A percentile compares a stretch with the other conserved stretches of the same genome.
These are phyloP conservation scores for Saccharomyces uvarum DNA, from an alignment of 1,139 yeast species.

Conservation along the genomic window DNA sequence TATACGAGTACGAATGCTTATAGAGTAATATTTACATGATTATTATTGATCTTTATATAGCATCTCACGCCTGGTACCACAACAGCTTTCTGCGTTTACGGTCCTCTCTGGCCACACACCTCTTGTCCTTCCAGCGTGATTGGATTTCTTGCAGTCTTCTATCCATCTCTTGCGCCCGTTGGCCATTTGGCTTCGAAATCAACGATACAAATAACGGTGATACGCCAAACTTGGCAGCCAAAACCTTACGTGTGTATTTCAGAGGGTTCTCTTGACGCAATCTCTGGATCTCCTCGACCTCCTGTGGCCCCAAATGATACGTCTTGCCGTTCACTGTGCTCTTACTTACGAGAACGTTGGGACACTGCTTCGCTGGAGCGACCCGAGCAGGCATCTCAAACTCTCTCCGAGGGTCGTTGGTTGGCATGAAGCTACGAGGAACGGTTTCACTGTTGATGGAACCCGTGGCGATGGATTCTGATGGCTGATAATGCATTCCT, in stretches of 20 bases:
- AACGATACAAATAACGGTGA: conserved; percentile 49
- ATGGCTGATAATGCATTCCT: conserved; percentile 28
- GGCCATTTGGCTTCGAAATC: conserved; percentile 39
- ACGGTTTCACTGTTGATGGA: conserved; percentile 31
- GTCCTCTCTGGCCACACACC: conserved; percentile 43
- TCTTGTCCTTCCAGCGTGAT: conserved; percentile 43
- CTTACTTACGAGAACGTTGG: conserved; percentile 21
- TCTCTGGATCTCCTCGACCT: conserved; percentile 52
- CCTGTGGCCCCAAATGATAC: conserved; percentile 54
- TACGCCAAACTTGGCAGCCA: conserved; percentile 58
- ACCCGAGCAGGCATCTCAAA: conserved; percentile 4
- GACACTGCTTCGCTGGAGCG: conserved; percentile 20
- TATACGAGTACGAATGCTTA: not conserved
- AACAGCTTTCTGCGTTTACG: conserved; percentile 48
- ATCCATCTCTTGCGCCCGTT: conserved; percentile 39
- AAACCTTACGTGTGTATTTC: conserved; percentile 56
- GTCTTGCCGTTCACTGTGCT: conserved; percentile 35
- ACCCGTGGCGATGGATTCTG: conserved; percentile 30
- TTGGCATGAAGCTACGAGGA: conserved; percentile 29
- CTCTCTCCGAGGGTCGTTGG: conserved; percentile 24
- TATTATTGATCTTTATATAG: conserved; percentile 1
- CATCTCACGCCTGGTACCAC: conserved; percentile 54
- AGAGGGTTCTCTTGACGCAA: conserved; percentile 58
- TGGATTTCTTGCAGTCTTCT: conserved; percentile 38
- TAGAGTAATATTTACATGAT: conserved; percentile 9